Evolutionary conservation across 306 rosid species (phyloP), one percentile per base, ranked within the genome.

Genomic region (Ammopiptanthus mongolicus): DNA sequence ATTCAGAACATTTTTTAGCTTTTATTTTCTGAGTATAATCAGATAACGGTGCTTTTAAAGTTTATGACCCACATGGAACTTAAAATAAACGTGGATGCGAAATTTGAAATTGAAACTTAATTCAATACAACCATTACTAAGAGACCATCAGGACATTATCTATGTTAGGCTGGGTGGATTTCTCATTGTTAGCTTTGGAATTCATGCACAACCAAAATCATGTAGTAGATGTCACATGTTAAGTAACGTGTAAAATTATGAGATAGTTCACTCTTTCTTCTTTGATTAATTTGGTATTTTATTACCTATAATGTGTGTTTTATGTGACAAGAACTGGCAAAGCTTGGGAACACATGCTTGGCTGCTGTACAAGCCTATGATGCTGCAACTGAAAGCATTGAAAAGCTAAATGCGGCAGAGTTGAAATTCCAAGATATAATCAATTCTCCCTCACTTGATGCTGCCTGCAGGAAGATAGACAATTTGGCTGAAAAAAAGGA

Each of bases 401-500:
- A 95, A 82, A 88, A 97, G 76, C 34, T 92, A 78, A 84, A 92
- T 71, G 90, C 96, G 3, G 97, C 99, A 39, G 92, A 90, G 83
- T 86, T 90, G 86, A 95, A 92, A 84, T 89, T 95, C 66, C 91
- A 95, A 83, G 99, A 95, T 79, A 95, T 95, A 72, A 85, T 95
- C 66, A 82, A 83, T 63, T 92, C 99, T 77, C 97, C 97, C 69
- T 77, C 93, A 68, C 42, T 91, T 73, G 97, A 92, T 85, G 90
- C 88, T 67, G 97, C 97, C 75, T 95, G 97, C 84, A 86, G 84
- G 86, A 95, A 95, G 92, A 91, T 95, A 84, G 97, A 95, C 86
- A 77, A 65, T 76, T 86, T 95, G 86, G 99, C 97, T 33, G 93
- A 82, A 84, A 95, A 88, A 83, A 90, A 84, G 57, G 88, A 95